phyloP scores from a whole-genome alignment of 345 rosid species.

The Eucalyptus guilfoylei region DNA sequence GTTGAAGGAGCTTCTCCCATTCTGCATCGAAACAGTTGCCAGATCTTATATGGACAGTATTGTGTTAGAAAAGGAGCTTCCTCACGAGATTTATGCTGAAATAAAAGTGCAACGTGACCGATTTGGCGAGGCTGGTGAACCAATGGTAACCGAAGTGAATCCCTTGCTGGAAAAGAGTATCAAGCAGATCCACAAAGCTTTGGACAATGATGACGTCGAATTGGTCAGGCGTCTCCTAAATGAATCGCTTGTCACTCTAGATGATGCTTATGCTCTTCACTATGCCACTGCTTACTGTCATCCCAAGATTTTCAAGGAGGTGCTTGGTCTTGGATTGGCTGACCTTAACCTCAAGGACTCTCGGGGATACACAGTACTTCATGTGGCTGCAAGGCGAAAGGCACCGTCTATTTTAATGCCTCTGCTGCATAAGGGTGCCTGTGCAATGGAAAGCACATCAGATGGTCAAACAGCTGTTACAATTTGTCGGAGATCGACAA shows the following conservation, averaged over 20 bases:
- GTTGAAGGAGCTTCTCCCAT: slow-evolving; percentile 3
- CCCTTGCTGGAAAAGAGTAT: slow-evolving; percentile 5
- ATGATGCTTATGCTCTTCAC: slow-evolving; percentile 32
- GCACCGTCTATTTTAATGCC: slow-evolving; percentile 14
- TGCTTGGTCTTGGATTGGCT: slow-evolving; percentile 12
- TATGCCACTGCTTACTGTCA: slow-evolving; percentile 39
- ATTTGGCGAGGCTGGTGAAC: not conserved
- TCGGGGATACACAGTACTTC: slow-evolving; percentile 31
- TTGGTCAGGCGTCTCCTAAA: slow-evolving; percentile 13
- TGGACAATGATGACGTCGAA: slow-evolving; percentile 31
- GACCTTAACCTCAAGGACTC: slow-evolving; percentile 19
- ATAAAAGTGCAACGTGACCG: slow-evolving; percentile 3
- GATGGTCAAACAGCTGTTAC: slow-evolving; percentile 29
- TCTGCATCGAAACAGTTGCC: slow-evolving; percentile 10
- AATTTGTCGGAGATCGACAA: slow-evolving; percentile 24
- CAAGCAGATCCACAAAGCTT: slow-evolving; percentile 25
- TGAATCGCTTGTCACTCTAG: slow-evolving; percentile 20
- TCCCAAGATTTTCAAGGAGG: slow-evolving; percentile 24
- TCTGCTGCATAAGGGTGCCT: slow-evolving; percentile 20
- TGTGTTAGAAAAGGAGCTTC: slow-evolving; percentile 22
- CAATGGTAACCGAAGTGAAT: not conserved
- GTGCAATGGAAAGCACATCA: slow-evolving; percentile 5
- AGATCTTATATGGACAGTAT: slow-evolving; percentile 14
- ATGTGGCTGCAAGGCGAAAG: slow-evolving; percentile 35
- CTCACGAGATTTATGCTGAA: slow-evolving; percentile 1